These are phyloP conservation scores for Wickerhamiella australiensis DNA, from an alignment of 805 yeast genomes.

Conservation along the genomic window DNA sequence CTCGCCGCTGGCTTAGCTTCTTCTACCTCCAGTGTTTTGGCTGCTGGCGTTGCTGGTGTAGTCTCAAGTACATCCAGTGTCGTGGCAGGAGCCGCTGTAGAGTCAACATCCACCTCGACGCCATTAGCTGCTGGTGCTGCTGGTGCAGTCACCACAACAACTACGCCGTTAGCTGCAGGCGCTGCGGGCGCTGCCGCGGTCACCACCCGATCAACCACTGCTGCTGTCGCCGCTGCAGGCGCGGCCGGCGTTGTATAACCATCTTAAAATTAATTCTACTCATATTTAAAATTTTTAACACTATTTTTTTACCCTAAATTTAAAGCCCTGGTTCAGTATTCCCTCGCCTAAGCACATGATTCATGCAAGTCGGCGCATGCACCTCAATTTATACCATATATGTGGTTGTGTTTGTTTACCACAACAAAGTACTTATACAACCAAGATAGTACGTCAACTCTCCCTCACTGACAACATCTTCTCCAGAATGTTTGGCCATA, in stretches of 20 bases:
- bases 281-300: neutral
- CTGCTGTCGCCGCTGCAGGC: neutral
- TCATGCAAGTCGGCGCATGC: constrained; percentile 2
- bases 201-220: neutral
- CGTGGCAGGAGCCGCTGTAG: no score
- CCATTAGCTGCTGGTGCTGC: constrained; percentile 10
- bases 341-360: neutral
- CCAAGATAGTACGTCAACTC: neutral
- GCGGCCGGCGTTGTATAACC: neutral
- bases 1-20: constrained; percentile 8
- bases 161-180: no score
- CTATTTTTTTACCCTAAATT: no score
- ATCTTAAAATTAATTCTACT: neutral
- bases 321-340: no score
- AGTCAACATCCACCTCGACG: constrained; percentile 5
- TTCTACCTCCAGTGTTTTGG: neutral
- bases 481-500: neutral
- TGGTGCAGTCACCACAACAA: no score
- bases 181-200: constrained; percentile 4
- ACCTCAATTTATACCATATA: neutral
- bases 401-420: neutral
- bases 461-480: neutral
- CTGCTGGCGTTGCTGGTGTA: neutral
- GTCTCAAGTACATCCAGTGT: neutral
- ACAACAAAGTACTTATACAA: neutral